Evolutionary conservation across 495 filamentous ascomycete species (phyloP), one percentile per base, ranked within the genome.

Genomic region (Neurospora sp.): DNA sequence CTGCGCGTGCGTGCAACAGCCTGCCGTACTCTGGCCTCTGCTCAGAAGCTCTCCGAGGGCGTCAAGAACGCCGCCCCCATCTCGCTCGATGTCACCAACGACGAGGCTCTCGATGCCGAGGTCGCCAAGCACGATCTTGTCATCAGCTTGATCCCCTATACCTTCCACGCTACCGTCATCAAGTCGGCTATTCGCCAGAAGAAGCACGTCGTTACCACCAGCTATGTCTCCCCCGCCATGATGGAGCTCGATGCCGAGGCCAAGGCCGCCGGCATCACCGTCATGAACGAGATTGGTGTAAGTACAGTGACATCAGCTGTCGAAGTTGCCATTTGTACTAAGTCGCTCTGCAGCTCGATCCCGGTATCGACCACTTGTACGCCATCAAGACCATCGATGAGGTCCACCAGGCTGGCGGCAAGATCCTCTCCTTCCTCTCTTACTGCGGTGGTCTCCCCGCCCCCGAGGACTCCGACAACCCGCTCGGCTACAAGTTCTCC

Each of bases 201-300:
- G 91, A 96, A 92, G 84, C 84, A 98, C 85, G 94, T 98, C 70
- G 96, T 98, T 70, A 98, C 96, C 48, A 98, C 96, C n/a, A 92
- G 89, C 72, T 98, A 98, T 77, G 91, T 97, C 68, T 96, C 92
- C 3, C 94, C 94, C 0, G 93, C 93, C 38, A 98, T 99, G 94
- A 77, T 89, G 81, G 96, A 93, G 84, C 86, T 99, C 39, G 93
- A 98, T 72, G 84, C 88, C 71, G 86, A 90, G 74, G 89, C 87
- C 79, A 97, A 97, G 86, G 91, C 91, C 65, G 96, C 96, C 10
- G 95, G 94, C 69, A 98, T 99, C 77, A 97, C 94, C 0, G 94
- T 99, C 73, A 92, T 99, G 92, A 98, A 99, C 80, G 96, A 99
- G 88, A 97, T 98, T 80, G 94, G 95, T 72, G 81, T 97, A 65